Evolutionary conservation across 257 asterid genomes (phyloP).

Genomic region (Oldenlandia corymbosa): DNA sequence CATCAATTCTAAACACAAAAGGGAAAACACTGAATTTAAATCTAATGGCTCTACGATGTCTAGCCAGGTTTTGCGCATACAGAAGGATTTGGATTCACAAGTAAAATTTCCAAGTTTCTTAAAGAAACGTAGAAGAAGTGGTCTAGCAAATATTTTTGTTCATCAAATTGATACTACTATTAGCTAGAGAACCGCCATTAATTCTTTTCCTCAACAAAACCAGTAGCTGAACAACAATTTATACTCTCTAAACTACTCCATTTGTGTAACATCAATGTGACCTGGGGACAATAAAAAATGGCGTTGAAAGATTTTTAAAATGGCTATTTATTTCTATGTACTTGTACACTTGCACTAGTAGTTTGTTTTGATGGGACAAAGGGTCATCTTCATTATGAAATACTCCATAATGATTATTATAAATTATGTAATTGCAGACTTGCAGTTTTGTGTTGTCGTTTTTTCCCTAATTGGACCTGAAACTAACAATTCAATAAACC

Average conservation of each 20-base stretch:
- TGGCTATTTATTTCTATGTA: too few species aligned
- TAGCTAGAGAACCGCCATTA: background rate
- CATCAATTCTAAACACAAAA: too few species aligned
- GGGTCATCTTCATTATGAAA: background rate
- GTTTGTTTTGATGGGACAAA: background rate
- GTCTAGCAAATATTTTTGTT: too few species aligned
- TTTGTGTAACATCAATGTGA: slow-evolving; percentile 10
- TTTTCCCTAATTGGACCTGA: background rate
- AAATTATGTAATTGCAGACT: background rate
- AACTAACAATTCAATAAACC: background rate
- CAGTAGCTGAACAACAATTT: too few species aligned
- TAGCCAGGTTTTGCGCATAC: too few species aligned
- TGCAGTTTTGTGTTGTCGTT: background rate
- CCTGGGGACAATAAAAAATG: background rate
- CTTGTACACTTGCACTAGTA: too few species aligned
- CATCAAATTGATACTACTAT: too few species aligned
- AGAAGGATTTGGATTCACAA: too few species aligned
- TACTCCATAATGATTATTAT: background rate
- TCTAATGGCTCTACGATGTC: too few species aligned
- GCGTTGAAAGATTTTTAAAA: slow-evolving; percentile 1
- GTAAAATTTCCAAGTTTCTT: too few species aligned
- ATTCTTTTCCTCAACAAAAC: background rate
- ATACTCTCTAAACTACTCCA: background rate
- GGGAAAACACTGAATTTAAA: too few species aligned
- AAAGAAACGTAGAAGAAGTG: too few species aligned